These are phyloP conservation scores for Trifolium pratense DNA, from an alignment of 306 rosid genomes.

Conservation along the genomic window DNA sequence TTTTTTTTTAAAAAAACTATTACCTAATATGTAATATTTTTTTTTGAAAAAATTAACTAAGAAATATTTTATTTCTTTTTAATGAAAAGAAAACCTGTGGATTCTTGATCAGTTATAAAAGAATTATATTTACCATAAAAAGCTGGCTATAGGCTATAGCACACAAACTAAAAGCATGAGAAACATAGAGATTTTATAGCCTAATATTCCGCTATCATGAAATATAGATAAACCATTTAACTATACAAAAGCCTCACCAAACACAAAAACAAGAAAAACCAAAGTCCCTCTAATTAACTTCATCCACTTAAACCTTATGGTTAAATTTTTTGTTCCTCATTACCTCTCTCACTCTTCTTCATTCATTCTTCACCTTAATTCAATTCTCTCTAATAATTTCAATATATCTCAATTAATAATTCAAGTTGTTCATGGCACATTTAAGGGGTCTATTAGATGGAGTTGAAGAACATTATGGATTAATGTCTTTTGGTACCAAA, in stretches of 20 bases:
- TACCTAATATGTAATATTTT: too few species aligned
- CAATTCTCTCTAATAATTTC: background rate
- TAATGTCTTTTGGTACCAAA: constrained; percentile 9
- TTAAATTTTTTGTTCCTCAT: constrained; percentile 24
- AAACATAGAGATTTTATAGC: constrained; percentile 52
- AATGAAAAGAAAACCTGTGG: background rate
- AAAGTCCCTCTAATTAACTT: constrained; percentile 4
- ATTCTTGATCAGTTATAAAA: background rate
- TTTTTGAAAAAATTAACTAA: too few species aligned
- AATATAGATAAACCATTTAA: constrained; percentile 25
- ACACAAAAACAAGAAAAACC: constrained; percentile 31
- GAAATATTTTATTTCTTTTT: too few species aligned
- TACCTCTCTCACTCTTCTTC: background rate
- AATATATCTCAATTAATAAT: constrained; percentile 15
- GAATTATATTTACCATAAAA: too few species aligned
- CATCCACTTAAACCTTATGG: constrained; percentile 26
- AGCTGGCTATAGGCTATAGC: background rate
- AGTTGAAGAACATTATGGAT: constrained; percentile 41
- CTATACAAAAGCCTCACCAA: constrained; percentile 37
- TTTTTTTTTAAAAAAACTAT: too few species aligned
- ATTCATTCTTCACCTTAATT: background rate
- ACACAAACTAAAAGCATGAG: constrained; percentile 32
- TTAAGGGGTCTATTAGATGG: constrained; percentile 50
- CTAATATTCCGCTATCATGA: constrained; percentile 43
- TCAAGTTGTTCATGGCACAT: constrained; percentile 31